Conservation (phyloP, 345 rosid species). For the Erodium maritimum region DNA sequence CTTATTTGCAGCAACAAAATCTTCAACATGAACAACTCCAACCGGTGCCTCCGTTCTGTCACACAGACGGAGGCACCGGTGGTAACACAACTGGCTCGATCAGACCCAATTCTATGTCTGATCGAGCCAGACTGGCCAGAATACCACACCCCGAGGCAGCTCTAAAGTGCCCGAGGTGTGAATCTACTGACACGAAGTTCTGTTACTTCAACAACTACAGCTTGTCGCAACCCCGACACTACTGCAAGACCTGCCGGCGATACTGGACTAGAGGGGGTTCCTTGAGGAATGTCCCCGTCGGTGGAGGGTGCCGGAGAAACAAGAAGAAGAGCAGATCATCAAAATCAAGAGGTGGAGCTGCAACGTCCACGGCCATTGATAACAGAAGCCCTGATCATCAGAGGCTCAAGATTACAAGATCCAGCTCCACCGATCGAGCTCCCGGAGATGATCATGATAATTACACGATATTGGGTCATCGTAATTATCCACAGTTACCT, state of each 20-base stretch:
- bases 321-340: slow-evolving; percentile 44
- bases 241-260: slow-evolving; percentile 70
- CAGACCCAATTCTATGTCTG: slow-evolving; percentile 60
- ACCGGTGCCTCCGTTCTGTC: slow-evolving; percentile 28
- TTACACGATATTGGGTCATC: neutral
- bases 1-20: slow-evolving; percentile 28
- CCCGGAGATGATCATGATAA: neutral
- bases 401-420: slow-evolving; percentile 1
- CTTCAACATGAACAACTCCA: slow-evolving; percentile 30
- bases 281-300: slow-evolving; percentile 62
- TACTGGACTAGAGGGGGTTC: slow-evolving; percentile 82
- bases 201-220: slow-evolving; percentile 75
- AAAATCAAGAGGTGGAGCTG: slow-evolving; percentile 15
- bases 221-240: slow-evolving; percentile 72
- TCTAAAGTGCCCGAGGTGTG: slow-evolving; percentile 67
- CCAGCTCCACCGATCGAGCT: slow-evolving; percentile 12
- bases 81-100: slow-evolving; percentile 20
- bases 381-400: too few relatives aligned
- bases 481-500: slow-evolving; percentile 29
- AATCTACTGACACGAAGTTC: slow-evolving; percentile 54
- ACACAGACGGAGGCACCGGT: slow-evolving; percentile 16
- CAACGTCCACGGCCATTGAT: too few relatives aligned
- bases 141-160: slow-evolving; percentile 44
- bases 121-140: slow-evolving; percentile 58
- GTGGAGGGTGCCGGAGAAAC: slow-evolving; percentile 65